These are phyloP conservation scores for Candida takata DNA, from an alignment of 805 yeast species.

Conservation along the genomic window DNA sequence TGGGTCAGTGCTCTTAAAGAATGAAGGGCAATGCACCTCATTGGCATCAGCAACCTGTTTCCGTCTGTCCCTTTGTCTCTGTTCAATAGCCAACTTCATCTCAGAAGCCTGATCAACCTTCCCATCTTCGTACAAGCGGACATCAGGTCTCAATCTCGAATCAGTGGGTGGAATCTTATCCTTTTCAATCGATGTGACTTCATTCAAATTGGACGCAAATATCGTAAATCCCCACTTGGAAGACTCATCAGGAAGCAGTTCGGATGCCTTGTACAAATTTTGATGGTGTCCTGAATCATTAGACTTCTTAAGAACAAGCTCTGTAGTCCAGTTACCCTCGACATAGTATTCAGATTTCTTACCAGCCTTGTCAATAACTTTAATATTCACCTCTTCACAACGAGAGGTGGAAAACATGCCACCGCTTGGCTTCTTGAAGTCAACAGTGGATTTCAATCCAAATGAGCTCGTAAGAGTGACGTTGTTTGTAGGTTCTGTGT, in stretches of 20 bases:
- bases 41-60: constrained; percentile 42
- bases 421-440: constrained; percentile 49
- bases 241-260: constrained; percentile 48
- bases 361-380: constrained; percentile 15
- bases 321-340: constrained; percentile 81
- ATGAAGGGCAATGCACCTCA: constrained; percentile 47
- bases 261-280: constrained; percentile 65
- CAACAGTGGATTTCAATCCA: constrained; percentile 65
- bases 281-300: constrained; percentile 25
- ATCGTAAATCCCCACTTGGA: constrained; percentile 80
- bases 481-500: constrained; percentile 75
- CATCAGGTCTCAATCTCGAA: constrained; percentile 85
- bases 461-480: constrained; percentile 59
- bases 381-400: constrained; percentile 57
- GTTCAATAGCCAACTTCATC: constrained; percentile 64
- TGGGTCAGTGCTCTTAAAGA: constrained; percentile 39
- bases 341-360: constrained; percentile 17
- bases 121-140: constrained; percentile 63
- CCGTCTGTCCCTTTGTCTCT: constrained; percentile 73
- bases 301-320: constrained; percentile 34
- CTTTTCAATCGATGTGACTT: constrained; percentile 64
- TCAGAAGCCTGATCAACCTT: constrained; percentile 64
- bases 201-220: constrained; percentile 77
- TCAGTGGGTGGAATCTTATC: constrained; percentile 74
- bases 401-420: constrained; percentile 78